Evolutionary conservation across 2,329 filamentous ascomycete species (phyloP).

Genomic region (Trichoderma semiorbis): DNA sequence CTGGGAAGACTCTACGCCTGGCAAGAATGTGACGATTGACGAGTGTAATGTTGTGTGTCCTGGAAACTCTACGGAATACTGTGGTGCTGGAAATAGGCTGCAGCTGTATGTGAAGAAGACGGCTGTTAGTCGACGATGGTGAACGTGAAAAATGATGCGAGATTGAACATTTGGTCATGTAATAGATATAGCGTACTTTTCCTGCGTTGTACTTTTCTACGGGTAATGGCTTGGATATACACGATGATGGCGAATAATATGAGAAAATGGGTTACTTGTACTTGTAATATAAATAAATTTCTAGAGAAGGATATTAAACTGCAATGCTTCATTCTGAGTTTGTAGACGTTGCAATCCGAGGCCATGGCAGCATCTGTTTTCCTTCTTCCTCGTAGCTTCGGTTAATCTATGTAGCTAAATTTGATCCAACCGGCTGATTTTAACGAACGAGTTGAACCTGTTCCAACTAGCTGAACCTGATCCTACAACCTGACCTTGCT

Average conservation of each 20-base stretch:
- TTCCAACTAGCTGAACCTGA: no score
- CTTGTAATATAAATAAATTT: background rate
- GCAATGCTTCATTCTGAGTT: background rate
- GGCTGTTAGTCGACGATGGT: background rate
- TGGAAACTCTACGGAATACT: conserved; percentile 31
- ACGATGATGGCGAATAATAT: background rate
- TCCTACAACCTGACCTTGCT: no score
- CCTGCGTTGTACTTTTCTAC: background rate
- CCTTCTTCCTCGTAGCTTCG: background rate
- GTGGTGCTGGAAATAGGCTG: conserved; percentile 31
- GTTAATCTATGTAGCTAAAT: no score
- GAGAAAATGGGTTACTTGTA: background rate
- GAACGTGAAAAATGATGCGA: background rate
- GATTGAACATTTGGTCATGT: background rate
- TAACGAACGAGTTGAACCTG: no score
- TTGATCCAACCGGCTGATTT: no score
- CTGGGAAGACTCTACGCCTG: conserved; percentile 22
- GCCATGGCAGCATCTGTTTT: background rate
- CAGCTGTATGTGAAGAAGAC: conserved; percentile 30
- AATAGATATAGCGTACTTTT: background rate
- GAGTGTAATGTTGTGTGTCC: conserved; percentile 36
- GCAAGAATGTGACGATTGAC: conserved; percentile 29
- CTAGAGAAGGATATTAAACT: background rate
- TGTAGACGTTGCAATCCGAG: background rate
- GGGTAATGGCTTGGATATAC: background rate